These are phyloP conservation scores for Suillus decipiens DNA, from an alignment of 768 basidiomycete genomes.

Conservation along the genomic window DNA sequence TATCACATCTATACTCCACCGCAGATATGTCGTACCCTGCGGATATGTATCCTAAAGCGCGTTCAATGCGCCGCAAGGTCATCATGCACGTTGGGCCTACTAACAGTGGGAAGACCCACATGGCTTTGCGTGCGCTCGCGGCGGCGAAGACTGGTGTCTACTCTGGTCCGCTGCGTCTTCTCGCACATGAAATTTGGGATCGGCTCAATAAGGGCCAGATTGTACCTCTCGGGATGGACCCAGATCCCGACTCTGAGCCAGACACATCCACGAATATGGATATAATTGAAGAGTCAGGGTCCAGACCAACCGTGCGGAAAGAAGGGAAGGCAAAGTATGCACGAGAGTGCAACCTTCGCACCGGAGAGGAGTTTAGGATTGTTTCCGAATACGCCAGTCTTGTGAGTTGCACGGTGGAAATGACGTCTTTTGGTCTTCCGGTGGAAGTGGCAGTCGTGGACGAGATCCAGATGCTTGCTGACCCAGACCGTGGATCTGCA, in stretches of 20 bases:
- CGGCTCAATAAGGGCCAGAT: constrained; percentile 91
- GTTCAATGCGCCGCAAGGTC: constrained; percentile 68
- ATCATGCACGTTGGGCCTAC: constrained; percentile 98
- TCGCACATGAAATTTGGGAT: constrained; percentile 94
- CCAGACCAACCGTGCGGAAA: constrained; percentile 31
- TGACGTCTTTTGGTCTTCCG: constrained; percentile 51
- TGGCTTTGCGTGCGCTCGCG: constrained; percentile 86
- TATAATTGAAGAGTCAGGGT: constrained; percentile 22
- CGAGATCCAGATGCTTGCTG: constrained; percentile 95
- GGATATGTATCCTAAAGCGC: constrained; percentile 52
- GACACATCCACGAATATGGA: constrained; percentile 38
- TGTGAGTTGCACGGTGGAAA: constrained; percentile 91
- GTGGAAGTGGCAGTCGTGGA: constrained; percentile 91
- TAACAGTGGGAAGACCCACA: constrained; percentile 96
- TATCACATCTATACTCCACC: constrained; percentile 40
- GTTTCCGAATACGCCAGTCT: constrained; percentile 58
- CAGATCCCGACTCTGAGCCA: constrained; percentile 39
- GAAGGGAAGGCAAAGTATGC: constrained; percentile 50
- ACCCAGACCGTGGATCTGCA: constrained; percentile 70
- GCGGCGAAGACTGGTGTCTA: constrained; percentile 75
- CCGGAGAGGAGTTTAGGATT: constrained; percentile 86
- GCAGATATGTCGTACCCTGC: constrained; percentile 49
- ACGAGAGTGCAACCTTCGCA: constrained; percentile 80
- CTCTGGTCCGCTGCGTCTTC: constrained; percentile 87
- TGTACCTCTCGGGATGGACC: constrained; percentile 63